Conservation (phyloP, 2,329 filamentous ascomycete genomes). For the Sordariomycetes sp. region DNA sequence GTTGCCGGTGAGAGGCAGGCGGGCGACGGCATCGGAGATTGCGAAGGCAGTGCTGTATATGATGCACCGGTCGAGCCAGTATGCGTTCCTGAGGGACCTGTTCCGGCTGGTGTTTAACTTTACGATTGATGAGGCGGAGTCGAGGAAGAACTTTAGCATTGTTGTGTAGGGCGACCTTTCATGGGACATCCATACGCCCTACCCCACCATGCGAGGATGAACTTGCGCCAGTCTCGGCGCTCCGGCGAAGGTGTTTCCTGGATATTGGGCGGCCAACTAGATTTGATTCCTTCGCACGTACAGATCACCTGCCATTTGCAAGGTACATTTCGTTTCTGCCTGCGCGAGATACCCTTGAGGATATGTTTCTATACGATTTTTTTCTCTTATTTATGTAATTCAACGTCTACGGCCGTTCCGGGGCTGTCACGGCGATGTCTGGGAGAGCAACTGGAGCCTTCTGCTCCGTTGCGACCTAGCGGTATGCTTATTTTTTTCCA, state of each 20-base stretch:
- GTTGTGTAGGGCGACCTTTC: conserved; percentile 23
- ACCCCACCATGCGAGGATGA: background rate
- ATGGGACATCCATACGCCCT: background rate
- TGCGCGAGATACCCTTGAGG: background rate
- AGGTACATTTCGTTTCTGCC: background rate
- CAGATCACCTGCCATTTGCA: background rate
- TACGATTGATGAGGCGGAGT: conserved; percentile 62
- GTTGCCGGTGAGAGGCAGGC: conserved; percentile 39
- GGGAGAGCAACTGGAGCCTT: too few relatives aligned
- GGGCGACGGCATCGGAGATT: conserved; percentile 59
- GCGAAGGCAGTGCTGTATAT: conserved; percentile 70
- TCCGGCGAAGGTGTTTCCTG: background rate
- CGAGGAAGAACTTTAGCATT: conserved; percentile 51
- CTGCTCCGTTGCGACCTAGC: too few relatives aligned
- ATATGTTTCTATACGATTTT: background rate
- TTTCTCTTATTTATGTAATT: background rate
- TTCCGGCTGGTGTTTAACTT: conserved; percentile 80
- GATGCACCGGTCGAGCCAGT: conserved; percentile 54
- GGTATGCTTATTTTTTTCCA: too few relatives aligned
- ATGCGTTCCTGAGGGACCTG: conserved; percentile 68
- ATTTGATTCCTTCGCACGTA: background rate
- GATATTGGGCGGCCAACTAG: background rate
- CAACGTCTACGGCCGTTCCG: background rate
- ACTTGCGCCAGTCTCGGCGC: too few relatives aligned
- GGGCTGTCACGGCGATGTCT: too few relatives aligned